phyloP scores from a whole-genome alignment of 2,329 filamentous ascomycete species.

The Aspergillus spinulosporus region DNA sequence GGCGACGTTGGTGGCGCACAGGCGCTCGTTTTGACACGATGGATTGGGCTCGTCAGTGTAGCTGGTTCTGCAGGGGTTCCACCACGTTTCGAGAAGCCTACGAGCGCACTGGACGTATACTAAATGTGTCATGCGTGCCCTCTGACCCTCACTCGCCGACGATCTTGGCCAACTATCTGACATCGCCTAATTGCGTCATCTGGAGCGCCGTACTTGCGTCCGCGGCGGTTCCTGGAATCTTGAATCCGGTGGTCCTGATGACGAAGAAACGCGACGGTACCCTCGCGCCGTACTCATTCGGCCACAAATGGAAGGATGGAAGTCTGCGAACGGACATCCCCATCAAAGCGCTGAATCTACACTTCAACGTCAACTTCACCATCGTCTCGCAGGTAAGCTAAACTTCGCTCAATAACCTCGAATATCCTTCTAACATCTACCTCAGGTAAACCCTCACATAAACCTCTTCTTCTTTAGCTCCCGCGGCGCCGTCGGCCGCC shows the following conservation, averaged over 20 bases:
- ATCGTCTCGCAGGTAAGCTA: conserved; percentile 66
- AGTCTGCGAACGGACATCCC: conserved; percentile 93
- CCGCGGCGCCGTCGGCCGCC: conserved; percentile 83
- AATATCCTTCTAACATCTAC: conserved; percentile 34
- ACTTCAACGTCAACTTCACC: conserved; percentile 98
- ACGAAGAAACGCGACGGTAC: conserved; percentile 75
- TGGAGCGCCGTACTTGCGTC: conserved; percentile 96
- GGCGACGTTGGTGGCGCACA: conserved; percentile 83
- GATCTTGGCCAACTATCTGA: conserved; percentile 93
- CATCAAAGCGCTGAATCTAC: conserved; percentile 86
- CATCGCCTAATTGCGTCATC: conserved; percentile 93
- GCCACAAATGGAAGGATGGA: conserved; percentile 99
- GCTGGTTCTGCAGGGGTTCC: conserved; percentile 88
- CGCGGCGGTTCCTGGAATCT: conserved; percentile 90
- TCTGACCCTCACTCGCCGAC: conserved; percentile 91
- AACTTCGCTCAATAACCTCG: neutral
- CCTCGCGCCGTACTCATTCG: conserved; percentile 88
- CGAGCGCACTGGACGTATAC: conserved; percentile 84
- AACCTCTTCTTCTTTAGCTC: conserved; percentile 99
- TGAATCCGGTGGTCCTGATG: conserved; percentile 94
- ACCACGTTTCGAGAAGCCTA: conserved; percentile 96
- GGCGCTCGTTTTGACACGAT: conserved; percentile 92
- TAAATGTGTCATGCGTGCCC: conserved; percentile 95
- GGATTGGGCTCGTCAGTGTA: conserved; percentile 80
- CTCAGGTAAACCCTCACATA: conserved; percentile 89